phyloP scores from a whole-genome alignment of 1,284 basidiomycete species.

The Apiotrichum porosum region DNA sequence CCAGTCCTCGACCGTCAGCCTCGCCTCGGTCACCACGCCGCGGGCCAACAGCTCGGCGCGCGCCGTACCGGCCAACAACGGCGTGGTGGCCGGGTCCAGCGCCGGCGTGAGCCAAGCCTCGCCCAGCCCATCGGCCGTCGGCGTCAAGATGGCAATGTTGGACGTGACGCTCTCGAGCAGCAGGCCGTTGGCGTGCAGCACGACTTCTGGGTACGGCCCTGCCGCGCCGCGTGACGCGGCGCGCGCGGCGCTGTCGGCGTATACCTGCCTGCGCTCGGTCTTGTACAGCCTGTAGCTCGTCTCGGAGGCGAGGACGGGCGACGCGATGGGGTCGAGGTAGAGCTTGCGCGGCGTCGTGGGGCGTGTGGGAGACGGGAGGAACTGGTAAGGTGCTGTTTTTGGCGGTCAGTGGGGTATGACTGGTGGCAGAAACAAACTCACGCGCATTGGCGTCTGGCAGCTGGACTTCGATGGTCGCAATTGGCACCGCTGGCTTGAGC shows the following conservation, averaged over 20 bases:
- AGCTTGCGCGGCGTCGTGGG: conserved; percentile 16
- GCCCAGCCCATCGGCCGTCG: background rate
- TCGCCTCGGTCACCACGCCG: conserved; percentile 25
- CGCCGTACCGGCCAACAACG: conserved; percentile 38
- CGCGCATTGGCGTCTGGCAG: conserved; percentile 19
- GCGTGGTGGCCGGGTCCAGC: conserved; percentile 4
- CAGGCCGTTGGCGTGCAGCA: conserved; percentile 26
- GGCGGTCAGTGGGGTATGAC: background rate
- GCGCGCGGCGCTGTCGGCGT: conserved; percentile 28
- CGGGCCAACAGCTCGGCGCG: conserved; percentile 27
- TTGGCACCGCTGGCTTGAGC: conserved; percentile 12
- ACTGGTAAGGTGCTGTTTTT: conserved; percentile 18
- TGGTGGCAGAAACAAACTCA: conserved; percentile 12
- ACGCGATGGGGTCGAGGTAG: conserved; percentile 24
- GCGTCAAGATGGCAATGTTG: conserved; percentile 36
- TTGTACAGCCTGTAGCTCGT: conserved; percentile 31
- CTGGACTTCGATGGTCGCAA: conserved; percentile 21
- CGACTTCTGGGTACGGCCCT: conserved; percentile 24
- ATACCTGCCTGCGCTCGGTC: conserved; percentile 32
- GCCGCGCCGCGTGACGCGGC: conserved; percentile 9
- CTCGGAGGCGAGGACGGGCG: conserved; percentile 3
- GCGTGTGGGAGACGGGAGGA: background rate
- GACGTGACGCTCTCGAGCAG: conserved; percentile 42
- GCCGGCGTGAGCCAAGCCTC: conserved; percentile 36
- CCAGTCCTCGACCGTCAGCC: conserved; percentile 27